These are phyloP conservation scores for Colletotrichum navitas DNA, from an alignment of 2,329 filamentous ascomycete genomes.

Conservation along the genomic window DNA sequence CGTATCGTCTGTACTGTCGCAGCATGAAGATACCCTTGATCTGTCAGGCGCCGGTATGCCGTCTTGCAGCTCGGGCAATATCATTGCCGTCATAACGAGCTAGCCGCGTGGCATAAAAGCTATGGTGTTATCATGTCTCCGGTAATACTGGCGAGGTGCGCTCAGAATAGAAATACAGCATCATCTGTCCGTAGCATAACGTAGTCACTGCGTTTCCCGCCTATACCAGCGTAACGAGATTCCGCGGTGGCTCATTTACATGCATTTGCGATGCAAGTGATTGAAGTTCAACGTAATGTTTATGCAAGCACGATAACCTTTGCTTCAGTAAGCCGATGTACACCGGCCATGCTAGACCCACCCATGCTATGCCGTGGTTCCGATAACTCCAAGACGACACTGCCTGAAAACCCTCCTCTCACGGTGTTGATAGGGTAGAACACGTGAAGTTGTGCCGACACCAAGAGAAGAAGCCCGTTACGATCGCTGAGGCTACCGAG, in stretches of 20 bases:
- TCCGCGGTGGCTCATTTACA: neutral
- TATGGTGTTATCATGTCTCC: neutral
- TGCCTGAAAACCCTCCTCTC: neutral
- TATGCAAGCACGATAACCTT: neutral
- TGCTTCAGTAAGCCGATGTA: neutral
- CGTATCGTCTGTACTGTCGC: neutral
- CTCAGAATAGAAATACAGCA: neutral
- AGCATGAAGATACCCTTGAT: neutral
- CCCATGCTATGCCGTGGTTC: neutral
- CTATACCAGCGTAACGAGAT: neutral
- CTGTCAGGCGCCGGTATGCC: neutral
- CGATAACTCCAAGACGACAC: neutral
- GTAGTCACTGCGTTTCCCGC: neutral
- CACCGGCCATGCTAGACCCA: neutral
- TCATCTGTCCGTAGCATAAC: neutral
- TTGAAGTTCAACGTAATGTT: neutral
- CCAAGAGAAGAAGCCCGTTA: neutral
- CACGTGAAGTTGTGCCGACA: neutral
- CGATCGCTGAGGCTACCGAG: neutral
- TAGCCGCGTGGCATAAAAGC: neutral
- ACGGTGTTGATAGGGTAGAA: neutral
- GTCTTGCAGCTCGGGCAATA: neutral
- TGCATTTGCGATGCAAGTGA: neutral
- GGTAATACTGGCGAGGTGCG: neutral
- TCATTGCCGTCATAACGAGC: neutral